phyloP scores from a whole-genome alignment of 1,284 basidiomycete genomes.

The Puccinia horiana region DNA sequence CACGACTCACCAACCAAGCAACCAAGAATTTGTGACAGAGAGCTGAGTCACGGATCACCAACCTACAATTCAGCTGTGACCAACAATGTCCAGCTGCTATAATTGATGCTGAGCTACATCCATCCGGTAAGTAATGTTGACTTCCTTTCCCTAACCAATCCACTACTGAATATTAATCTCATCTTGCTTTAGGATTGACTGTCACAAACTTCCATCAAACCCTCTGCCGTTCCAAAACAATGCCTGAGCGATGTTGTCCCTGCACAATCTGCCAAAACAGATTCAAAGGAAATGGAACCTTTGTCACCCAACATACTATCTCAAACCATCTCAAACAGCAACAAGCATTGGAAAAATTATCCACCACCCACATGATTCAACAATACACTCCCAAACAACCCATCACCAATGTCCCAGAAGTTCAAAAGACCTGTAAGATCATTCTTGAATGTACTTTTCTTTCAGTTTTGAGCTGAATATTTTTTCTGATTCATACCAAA shows the following conservation, averaged over 20 bases:
- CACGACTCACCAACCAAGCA: not conserved
- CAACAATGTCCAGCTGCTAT: not conserved
- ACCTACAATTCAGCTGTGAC: not conserved
- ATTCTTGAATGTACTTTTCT: not conserved
- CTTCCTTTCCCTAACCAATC: conserved; percentile 5
- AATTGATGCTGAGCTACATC: not conserved
- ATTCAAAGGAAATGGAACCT: not conserved
- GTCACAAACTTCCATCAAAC: not conserved
- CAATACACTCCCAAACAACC: not conserved
- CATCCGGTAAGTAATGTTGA: not conserved
- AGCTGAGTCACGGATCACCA: not conserved
- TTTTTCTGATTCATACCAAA: not conserved
- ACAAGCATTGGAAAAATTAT: not conserved
- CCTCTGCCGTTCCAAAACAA: not conserved
- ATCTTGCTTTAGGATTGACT: not conserved
- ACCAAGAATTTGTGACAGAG: conserved; percentile 1
- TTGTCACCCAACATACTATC: not conserved
- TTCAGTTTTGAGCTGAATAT: not conserved
- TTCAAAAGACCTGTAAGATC: not conserved
- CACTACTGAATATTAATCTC: not conserved
- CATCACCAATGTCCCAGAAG: not conserved
- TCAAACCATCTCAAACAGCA: not conserved
- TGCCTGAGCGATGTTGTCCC: conserved; percentile 11
- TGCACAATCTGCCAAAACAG: not conserved
- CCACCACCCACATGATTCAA: not conserved